These are phyloP conservation scores for Hibiscus mutabilis DNA, from an alignment of 345 rosid species.

Conservation along the genomic window DNA sequence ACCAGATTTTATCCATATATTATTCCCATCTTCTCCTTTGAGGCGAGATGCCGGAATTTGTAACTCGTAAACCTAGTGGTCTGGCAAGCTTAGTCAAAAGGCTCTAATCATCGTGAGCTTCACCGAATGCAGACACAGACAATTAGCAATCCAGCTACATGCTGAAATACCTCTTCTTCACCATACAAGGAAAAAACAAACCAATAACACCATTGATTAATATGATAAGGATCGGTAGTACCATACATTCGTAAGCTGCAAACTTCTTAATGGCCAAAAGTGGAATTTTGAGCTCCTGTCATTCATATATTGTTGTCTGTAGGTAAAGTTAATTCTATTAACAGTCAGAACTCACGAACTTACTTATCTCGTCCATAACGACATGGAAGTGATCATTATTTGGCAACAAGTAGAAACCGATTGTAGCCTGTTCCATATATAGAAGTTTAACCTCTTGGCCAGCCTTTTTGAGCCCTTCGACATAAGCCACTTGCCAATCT, in stretches of 20 bases:
- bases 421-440: conserved; percentile 64
- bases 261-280: conserved; percentile 21
- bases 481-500: conserved; percentile 81
- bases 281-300: conserved; percentile 31
- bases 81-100: conserved; percentile 24
- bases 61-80: conserved; percentile 13
- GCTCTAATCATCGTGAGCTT: conserved; percentile 19
- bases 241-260: conserved; percentile 21
- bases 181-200: conserved; percentile 12
- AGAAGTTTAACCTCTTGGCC: conserved; percentile 65
- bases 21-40: conserved; percentile 22
- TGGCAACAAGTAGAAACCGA: conserved; percentile 86
- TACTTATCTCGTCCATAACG: conserved; percentile 67
- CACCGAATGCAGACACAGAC: conserved; percentile 17
- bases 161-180: conserved; percentile 28
- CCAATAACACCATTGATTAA: conserved; percentile 11
- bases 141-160: conserved; percentile 28
- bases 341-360: conserved; percentile 47
- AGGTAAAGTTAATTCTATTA: conserved; percentile 22
- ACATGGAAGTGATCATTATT: conserved; percentile 67
- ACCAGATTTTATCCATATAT: conserved; percentile 23
- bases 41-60: conserved; percentile 22
- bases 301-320: conserved; percentile 17
- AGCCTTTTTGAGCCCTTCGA: conserved; percentile 59
- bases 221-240: no score